Evolutionary conservation across 345 rosid species (phyloP).

Genomic region (Citrus mangshanensis): DNA sequence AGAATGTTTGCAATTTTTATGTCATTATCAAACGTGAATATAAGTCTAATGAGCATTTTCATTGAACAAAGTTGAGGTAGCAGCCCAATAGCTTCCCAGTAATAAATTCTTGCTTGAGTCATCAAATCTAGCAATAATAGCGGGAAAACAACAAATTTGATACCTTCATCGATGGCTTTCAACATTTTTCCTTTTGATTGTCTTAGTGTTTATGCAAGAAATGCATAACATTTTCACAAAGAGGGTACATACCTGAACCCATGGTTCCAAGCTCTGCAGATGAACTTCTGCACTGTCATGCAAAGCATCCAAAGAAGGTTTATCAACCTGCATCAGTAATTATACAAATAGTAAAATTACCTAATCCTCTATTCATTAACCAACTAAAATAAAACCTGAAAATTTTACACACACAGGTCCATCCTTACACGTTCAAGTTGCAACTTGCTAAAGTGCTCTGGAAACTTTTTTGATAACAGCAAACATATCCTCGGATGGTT

Average conservation of each 20-base stretch:
- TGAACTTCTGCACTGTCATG: constrained; percentile 83
- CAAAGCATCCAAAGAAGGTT: constrained; percentile 82
- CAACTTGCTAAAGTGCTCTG: constrained; percentile 89
- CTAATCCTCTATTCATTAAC: constrained; percentile 6
- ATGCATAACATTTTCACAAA: not conserved
- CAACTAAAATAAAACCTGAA: not conserved
- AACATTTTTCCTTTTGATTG: not conserved
- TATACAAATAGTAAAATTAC: constrained; percentile 8
- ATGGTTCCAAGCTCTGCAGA: constrained; percentile 92
- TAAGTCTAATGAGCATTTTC: not conserved
- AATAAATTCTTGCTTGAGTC: not conserved
- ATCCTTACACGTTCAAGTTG: constrained; percentile 92
- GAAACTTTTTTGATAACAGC: constrained; percentile 89
- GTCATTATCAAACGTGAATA: not conserved
- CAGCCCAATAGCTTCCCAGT: not conserved
- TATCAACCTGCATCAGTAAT: constrained; percentile 67
- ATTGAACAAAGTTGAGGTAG: not conserved
- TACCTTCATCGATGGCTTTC: not conserved
- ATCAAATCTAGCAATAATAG: not conserved
- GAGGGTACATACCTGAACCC: constrained; percentile 69
- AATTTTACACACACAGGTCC: constrained; percentile 4
- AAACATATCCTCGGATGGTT: constrained; percentile 81
- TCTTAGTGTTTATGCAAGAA: not conserved
- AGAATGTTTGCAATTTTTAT: not conserved
- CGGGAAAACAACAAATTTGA: not conserved